These are phyloP conservation scores for Bryoerythrophyllum caledonicum DNA, from an alignment of 225 moss, liverwort and hornwort genomes.

Conservation along the genomic window DNA sequence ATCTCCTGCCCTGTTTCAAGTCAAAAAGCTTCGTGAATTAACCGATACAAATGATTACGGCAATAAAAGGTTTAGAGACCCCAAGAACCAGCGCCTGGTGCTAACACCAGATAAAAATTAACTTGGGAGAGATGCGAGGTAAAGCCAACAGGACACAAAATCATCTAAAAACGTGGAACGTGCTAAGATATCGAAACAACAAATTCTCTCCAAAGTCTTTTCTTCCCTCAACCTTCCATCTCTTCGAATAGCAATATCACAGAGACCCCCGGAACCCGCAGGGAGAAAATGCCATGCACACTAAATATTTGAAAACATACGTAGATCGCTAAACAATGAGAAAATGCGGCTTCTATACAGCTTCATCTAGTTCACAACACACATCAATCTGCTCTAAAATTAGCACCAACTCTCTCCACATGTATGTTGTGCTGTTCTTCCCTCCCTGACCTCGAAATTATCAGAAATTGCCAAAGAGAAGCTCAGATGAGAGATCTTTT, in stretches of 20 bases:
- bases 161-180: neutral
- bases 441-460: conserved; percentile 1
- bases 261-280: neutral
- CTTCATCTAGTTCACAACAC: neutral
- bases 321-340: neutral
- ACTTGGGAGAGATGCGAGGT: neutral
- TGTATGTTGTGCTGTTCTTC: neutral
- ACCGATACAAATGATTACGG: neutral
- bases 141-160: neutral
- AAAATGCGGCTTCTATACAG: conserved; percentile 1
- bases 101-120: neutral
- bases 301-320: neutral
- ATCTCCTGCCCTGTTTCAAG: conserved; percentile 66
- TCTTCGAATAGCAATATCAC: neutral
- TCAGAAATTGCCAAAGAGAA: neutral
- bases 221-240: neutral
- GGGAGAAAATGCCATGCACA: neutral
- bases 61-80: neutral
- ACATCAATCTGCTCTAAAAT: neutral
- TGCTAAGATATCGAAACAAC: neutral
- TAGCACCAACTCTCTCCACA: neutral
- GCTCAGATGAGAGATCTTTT: neutral
- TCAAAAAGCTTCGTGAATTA: conserved; percentile 12
- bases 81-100: neutral
- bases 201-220: neutral